These are phyloP conservation scores for Chlorophyllum brunneum DNA, from an alignment of 768 basidiomycete genomes.

Conservation along the genomic window DNA sequence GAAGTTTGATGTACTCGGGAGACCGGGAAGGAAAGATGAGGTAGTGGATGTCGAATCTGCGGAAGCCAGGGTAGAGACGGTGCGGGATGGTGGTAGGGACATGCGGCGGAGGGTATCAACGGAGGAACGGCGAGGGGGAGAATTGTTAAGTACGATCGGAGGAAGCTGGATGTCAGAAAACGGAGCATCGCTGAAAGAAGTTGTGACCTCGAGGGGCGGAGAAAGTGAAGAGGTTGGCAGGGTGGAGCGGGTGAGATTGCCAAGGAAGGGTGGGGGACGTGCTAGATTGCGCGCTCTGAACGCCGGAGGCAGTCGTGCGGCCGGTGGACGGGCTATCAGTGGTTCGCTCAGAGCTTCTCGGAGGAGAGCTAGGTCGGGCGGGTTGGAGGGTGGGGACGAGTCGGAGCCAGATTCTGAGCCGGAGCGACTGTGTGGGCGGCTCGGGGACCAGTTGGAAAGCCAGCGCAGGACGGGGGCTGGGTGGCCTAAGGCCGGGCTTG, in stretches of 20 bases:
- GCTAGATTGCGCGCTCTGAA: slow-evolving; percentile 29
- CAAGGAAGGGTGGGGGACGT: slow-evolving; percentile 49
- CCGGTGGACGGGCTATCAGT: slow-evolving; percentile 34
- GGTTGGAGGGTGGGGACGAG: slow-evolving; percentile 23
- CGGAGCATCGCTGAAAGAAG: slow-evolving; percentile 7
- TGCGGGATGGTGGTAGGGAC: slow-evolving; percentile 2
- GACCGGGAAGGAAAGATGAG: slow-evolving; percentile 3
- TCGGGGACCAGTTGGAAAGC: slow-evolving; percentile 32
- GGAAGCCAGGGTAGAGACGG: neutral
- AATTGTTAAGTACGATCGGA: slow-evolving; percentile 34
- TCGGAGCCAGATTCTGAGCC: slow-evolving; percentile 10
- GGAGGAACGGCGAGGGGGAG: slow-evolving; percentile 44
- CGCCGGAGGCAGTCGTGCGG: slow-evolving; percentile 36
- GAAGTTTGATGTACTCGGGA: slow-evolving; percentile 17
- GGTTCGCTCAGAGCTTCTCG: slow-evolving; percentile 47
- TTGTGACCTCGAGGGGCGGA: slow-evolving; percentile 25
- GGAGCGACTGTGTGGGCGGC: slow-evolving; percentile 23
- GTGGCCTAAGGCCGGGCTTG: slow-evolving; percentile 13
- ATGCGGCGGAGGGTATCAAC: slow-evolving; percentile 49
- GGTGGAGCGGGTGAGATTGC: slow-evolving; percentile 53
- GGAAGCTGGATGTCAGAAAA: slow-evolving; percentile 22
- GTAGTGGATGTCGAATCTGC: slow-evolving; percentile 10
- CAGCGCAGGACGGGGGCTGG: slow-evolving; percentile 40
- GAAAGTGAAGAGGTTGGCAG: slow-evolving; percentile 62
- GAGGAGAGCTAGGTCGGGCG: slow-evolving; percentile 35